These are phyloP conservation scores for Laburnicola sp. DNA, from an alignment of 2,329 filamentous ascomycete species.

Conservation along the genomic window DNA sequence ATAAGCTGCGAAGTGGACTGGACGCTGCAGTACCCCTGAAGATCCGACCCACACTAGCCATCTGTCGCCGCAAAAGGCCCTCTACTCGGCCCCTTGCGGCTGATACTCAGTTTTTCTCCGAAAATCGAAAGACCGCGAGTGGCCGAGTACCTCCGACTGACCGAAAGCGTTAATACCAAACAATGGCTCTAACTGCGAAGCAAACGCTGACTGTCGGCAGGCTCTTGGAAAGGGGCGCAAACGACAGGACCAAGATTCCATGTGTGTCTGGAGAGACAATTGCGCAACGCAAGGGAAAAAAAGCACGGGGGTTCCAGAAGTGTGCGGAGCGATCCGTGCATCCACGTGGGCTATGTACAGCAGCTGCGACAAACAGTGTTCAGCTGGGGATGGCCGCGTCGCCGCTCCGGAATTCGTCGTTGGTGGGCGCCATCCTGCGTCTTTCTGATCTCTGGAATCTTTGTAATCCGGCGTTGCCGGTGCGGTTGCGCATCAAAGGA, in stretches of 20 bases:
- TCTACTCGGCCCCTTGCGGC: too few relatives aligned
- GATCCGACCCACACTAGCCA: conserved; percentile 8
- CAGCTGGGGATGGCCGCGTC: conserved; percentile 8
- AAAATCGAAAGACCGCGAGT: too few relatives aligned
- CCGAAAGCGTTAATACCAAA: not conserved
- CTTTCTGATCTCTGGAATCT: conserved; percentile 1
- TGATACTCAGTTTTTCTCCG: too few relatives aligned
- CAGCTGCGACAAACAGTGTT: conserved; percentile 26
- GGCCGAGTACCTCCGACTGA: not conserved
- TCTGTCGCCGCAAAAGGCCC: not conserved
- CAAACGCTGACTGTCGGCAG: conserved; percentile 3
- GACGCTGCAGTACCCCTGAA: conserved; percentile 12
- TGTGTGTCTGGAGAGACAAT: conserved; percentile 22
- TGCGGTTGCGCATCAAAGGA: not conserved
- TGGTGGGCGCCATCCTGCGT: not conserved
- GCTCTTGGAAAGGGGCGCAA: not conserved
- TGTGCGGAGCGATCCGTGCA: conserved; percentile 28
- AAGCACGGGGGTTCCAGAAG: conserved; percentile 23
- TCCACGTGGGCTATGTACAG: conserved; percentile 31
- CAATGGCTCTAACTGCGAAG: not conserved
- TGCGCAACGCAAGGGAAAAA: conserved; percentile 26
- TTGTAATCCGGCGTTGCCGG: conserved; percentile 10
- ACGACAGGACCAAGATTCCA: not conserved
- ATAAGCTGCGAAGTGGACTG: too few relatives aligned
- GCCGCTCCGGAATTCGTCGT: conserved; percentile 21